Evolutionary conservation across 2,329 filamentous ascomycete genomes (phyloP).

Genomic region (Colletotrichum echinochloae): DNA sequence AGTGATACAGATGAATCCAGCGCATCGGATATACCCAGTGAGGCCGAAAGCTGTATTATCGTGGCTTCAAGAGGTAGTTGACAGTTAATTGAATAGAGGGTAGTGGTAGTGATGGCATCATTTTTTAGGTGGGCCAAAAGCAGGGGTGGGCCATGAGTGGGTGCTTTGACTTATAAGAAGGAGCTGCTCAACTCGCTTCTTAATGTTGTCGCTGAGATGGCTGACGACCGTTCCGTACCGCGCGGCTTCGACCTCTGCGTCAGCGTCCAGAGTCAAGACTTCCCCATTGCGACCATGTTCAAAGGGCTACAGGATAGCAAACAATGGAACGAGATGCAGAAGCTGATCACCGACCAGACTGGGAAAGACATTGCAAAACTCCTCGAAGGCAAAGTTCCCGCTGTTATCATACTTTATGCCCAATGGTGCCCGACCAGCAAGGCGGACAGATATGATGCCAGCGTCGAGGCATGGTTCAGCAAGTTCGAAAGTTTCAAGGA

Average conservation of each 20-base stretch:
- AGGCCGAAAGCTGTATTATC: too few species aligned
- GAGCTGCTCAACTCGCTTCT: neutral
- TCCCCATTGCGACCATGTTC: conserved; percentile 51
- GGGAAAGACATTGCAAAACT: neutral
- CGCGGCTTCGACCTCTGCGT: conserved; percentile 58
- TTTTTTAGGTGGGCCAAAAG: too few species aligned
- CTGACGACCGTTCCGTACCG: neutral
- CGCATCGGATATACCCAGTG: too few species aligned
- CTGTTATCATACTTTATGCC: conserved; percentile 59
- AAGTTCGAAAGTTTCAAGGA: neutral
- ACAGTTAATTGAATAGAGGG: too few species aligned
- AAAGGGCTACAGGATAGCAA: conserved; percentile 49
- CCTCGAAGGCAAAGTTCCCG: conserved; percentile 49
- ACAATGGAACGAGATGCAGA: conserved; percentile 16
- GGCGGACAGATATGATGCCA: conserved; percentile 51
- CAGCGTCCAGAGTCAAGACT: conserved; percentile 58
- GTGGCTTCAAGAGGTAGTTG: too few species aligned
- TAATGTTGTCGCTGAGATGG: neutral
- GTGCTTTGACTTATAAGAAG: too few species aligned
- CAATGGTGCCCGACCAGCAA: conserved; percentile 58
- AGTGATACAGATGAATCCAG: too few species aligned
- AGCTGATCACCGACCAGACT: neutral
- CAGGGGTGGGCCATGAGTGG: too few species aligned
- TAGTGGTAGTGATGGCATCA: too few species aligned
- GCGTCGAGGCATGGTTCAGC: conserved; percentile 46